A percentile compares a stretch with the other conserved stretches of the same genome.
phyloP scores from a whole-genome alignment of 345 rosid species.

The Dipteronia sinensis region DNA sequence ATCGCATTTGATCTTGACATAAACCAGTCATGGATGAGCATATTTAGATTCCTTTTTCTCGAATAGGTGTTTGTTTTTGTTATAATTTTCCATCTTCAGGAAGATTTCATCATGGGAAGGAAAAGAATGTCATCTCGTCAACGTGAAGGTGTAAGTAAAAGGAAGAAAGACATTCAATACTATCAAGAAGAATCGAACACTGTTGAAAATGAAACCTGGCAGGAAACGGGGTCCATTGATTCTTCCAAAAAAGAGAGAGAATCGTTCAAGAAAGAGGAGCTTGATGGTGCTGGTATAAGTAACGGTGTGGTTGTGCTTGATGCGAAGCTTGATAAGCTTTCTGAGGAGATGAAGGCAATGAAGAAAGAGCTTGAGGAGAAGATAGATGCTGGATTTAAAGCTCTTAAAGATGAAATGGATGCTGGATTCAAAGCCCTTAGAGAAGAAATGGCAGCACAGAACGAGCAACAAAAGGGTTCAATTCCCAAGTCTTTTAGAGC shows the following conservation, averaged over 20 bases:
- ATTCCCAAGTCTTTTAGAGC: background rate
- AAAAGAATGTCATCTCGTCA: background rate
- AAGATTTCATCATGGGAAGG: background rate
- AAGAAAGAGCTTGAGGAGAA: background rate
- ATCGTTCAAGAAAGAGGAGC: background rate
- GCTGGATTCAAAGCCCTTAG: background rate
- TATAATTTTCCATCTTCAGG: background rate
- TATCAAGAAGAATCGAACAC: background rate
- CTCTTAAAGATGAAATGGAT: background rate
- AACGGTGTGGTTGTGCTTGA: background rate
- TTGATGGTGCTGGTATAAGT: background rate
- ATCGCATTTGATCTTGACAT: background rate
- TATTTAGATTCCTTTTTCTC: background rate
- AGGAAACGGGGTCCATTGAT: background rate
- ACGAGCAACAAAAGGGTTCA: background rate
- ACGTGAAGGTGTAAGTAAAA: background rate
- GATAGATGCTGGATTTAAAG: background rate
- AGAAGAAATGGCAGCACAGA: background rate
- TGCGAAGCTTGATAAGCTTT: background rate
- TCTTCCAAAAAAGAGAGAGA: background rate
- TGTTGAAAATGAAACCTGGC: background rate
- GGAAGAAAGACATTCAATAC: background rate
- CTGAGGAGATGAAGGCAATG: background rate
- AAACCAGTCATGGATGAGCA: background rate
- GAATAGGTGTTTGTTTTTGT: too few species aligned